Percentiles rank a stretch among this genome's conserved stretches.
Conservation (phyloP, 1,284 basidiomycete genomes). For the Sparassis latifolia region DNA sequence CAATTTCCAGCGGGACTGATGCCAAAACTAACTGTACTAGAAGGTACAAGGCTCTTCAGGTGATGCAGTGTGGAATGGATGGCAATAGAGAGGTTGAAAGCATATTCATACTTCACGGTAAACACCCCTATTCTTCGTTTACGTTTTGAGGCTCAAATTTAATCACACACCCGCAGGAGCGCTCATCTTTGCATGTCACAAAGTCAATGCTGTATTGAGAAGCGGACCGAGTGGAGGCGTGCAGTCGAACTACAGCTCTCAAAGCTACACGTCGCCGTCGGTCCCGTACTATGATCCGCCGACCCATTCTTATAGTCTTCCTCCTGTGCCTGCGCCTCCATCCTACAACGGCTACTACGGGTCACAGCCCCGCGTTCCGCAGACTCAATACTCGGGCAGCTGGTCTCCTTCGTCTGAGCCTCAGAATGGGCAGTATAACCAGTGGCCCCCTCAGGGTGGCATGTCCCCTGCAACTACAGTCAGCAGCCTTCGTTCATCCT, state of each 20-base stretch:
- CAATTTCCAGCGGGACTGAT: conserved; percentile 46
- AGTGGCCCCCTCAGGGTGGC: conserved; percentile 30
- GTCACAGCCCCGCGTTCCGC: conserved; percentile 29
- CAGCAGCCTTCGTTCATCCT: conserved; percentile 42
- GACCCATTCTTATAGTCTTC: conserved; percentile 33
- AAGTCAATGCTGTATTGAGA: conserved; percentile 37
- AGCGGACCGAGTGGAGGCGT: conserved; percentile 7
- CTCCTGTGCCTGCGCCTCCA: conserved; percentile 31
- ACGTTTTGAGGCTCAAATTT: background rate
- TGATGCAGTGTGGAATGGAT: conserved; percentile 52
- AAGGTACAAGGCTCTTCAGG: conserved; percentile 80
- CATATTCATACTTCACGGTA: conserved; percentile 92
- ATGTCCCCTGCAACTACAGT: conserved; percentile 26
- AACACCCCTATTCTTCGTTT: conserved; percentile 18
- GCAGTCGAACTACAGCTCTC: conserved; percentile 16
- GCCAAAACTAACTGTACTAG: conserved; percentile 91
- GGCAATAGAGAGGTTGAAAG: conserved; percentile 72
- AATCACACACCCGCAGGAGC: conserved; percentile 40
- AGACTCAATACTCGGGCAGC: conserved; percentile 39
- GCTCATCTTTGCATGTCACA: conserved; percentile 82
- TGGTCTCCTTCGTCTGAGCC: conserved; percentile 41
- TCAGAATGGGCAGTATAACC: conserved; percentile 27
- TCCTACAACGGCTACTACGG: conserved; percentile 33
- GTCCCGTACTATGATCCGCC: conserved; percentile 40
- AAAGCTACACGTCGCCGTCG: conserved; percentile 27